phyloP scores from a whole-genome alignment of 768 basidiomycete species.

The Leccinum barrowsii region DNA sequence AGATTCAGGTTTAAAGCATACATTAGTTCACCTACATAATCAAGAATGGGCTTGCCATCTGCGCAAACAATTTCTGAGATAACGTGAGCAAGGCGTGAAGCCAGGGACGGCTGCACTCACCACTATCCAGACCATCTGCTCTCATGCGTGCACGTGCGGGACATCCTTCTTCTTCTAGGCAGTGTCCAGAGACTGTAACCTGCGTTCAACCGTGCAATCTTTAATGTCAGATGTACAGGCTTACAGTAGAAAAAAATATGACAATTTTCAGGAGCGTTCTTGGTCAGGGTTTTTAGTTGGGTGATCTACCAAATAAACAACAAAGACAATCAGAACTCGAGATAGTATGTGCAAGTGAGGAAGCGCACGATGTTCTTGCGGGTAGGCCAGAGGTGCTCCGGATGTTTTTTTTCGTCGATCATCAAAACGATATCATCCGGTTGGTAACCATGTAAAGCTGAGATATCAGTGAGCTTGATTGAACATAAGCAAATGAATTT shows the following conservation, averaged over 20 bases:
- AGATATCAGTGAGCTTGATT: neutral
- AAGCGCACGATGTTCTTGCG: constrained; percentile 41
- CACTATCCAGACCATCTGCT: constrained; percentile 47
- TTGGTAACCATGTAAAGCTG: constrained; percentile 39
- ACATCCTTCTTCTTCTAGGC: constrained; percentile 10
- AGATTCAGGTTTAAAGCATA: neutral
- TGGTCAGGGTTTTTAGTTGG: constrained; percentile 40
- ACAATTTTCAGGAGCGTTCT: constrained; percentile 41
- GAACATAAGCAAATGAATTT: neutral
- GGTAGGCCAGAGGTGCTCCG: constrained; percentile 38
- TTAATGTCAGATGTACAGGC: constrained; percentile 1
- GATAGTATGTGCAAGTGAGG: neutral
- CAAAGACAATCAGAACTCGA: neutral
- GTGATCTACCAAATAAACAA: constrained; percentile 22
- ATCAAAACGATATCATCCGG: constrained; percentile 41
- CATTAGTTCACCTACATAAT: constrained; percentile 15
- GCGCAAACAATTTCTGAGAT: constrained; percentile 20
- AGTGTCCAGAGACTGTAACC: constrained; percentile 14
- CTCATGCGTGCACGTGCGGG: constrained; percentile 33
- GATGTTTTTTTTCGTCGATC: constrained; percentile 34
- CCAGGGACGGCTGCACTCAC: constrained; percentile 24
- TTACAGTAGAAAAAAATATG: constrained; percentile 56
- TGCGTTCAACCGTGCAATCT: neutral
- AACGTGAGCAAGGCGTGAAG: neutral
- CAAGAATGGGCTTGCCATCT: constrained; percentile 19